Evolutionary conservation across 345 rosid genomes (phyloP), one percentile per base, ranked within the genome.

Genomic region (Eucalyptus sp.): DNA sequence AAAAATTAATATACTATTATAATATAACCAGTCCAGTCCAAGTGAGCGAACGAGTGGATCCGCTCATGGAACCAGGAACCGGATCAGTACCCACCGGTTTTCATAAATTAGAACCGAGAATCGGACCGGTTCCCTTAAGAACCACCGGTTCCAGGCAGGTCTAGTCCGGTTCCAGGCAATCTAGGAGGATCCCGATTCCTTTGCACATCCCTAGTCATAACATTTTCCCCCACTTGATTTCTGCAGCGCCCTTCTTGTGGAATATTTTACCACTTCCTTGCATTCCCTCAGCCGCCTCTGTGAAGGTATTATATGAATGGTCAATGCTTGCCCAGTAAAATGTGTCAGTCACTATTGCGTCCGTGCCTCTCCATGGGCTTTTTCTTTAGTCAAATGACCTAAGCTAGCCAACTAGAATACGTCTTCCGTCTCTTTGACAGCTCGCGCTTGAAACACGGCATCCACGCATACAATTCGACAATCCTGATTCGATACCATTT

Each of bases 1-100:
- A 18, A 52, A 52, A 52, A 7, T 52, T 18, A 52, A 52, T 52
- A 52, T 52, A 52, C 18, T 52, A 7, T 52, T 52, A 17, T 52
- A 52, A 52, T 52, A 52, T 52, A 52, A 52, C 9, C 2, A 8
- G 1, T 18, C 4, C 24, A 3, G 0, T 17, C 3, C 10, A 1
- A 0, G 2, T 18, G 24, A 2, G 1, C 1, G 24, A 8, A 4
- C 1, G 22, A 17, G 9, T 16, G 20, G 1, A 51, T 51, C 20
- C 4, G 0, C 20, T 0, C 20, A 51, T 51, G 9, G 7, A 52
- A 52, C 0, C 1, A 18, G 0, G 24, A 52, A 52, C 9, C 1
- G 4, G 0, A 51, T 2, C 1, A 22, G 4, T 51, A 8, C 0
- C 18, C 7, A 17, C 9, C 0, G 9, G 2, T 7, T 51, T 4